A percentile compares a stretch with the other conserved stretches of the same genome.
Evolutionary conservation across 208 protist genomes (phyloP).

Genomic region (Strigomonas culicis): DNA sequence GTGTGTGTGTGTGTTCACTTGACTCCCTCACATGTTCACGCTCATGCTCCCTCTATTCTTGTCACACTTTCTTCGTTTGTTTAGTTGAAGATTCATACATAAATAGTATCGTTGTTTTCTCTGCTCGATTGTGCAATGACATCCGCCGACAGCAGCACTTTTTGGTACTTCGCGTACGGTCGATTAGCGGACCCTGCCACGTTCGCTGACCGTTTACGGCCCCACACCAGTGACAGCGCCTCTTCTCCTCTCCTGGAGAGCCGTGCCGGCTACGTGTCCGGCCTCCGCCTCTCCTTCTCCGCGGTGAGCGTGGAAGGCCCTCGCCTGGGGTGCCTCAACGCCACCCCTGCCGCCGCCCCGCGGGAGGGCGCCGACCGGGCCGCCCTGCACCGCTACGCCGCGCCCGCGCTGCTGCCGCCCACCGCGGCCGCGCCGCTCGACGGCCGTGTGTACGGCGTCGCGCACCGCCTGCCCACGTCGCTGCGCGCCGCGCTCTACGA

Average conservation of each 20-base stretch:
- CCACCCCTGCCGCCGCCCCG: constrained; percentile 13
- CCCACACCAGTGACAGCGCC: constrained; percentile 1
- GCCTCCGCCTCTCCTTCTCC: constrained; percentile 22
- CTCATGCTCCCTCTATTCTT: background rate
- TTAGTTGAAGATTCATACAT: background rate
- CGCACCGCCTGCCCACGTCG: constrained; percentile 25
- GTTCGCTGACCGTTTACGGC: background rate
- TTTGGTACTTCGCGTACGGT: constrained; percentile 45
- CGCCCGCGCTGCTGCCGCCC: background rate
- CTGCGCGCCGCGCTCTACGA: constrained; percentile 24
- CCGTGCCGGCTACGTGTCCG: constrained; percentile 1
- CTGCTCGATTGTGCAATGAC: background rate
- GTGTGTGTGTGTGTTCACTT: no score
- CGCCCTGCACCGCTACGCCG: constrained; percentile 5
- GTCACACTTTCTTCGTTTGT: background rate
- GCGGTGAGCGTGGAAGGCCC: constrained; percentile 34
- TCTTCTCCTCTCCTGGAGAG: constrained; percentile 16
- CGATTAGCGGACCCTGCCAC: background rate
- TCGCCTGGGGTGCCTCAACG: constrained; percentile 31
- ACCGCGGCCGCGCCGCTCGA: constrained; percentile 7
- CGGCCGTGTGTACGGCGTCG: constrained; percentile 32
- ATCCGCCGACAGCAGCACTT: constrained; percentile 7
- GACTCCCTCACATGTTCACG: no score
- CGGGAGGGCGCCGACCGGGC: constrained; percentile 2
- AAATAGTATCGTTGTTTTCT: no score